These are phyloP conservation scores for Thalassiosira hispida DNA, from an alignment of 352 stramenopile genomes.

Conservation along the genomic window DNA sequence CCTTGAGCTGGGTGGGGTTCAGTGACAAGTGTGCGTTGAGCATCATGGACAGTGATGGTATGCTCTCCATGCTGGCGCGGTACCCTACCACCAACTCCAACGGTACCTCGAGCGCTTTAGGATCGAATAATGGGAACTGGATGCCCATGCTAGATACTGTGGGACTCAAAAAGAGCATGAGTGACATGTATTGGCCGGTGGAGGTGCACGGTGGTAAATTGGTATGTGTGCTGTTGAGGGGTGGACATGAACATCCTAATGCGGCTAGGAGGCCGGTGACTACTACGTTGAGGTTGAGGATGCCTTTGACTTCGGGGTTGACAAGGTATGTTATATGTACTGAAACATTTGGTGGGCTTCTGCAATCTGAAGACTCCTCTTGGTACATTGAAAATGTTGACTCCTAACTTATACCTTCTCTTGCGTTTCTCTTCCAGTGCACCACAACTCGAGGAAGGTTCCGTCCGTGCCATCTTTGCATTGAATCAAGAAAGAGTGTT, in stretches of 20 bases:
- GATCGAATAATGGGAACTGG: slow-evolving; percentile 70
- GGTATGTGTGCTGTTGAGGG: slow-evolving; percentile 78
- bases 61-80: slow-evolving; percentile 75
- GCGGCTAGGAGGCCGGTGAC: slow-evolving; percentile 70
- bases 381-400: slow-evolving; percentile 1
- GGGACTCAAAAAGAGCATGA: slow-evolving; percentile 70
- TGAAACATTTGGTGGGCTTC: not conserved
- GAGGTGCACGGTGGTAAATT: slow-evolving; percentile 78
- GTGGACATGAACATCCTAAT: slow-evolving; percentile 76
- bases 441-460: slow-evolving; percentile 73
- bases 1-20: slow-evolving; percentile 79
- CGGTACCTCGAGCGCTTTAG: not conserved
- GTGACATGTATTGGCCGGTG: slow-evolving; percentile 79
- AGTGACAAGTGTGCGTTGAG: slow-evolving; percentile 70
- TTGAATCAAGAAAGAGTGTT: slow-evolving; percentile 74
- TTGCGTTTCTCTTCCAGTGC: slow-evolving; percentile 19
- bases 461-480: slow-evolving; percentile 71
- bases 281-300: slow-evolving; percentile 65
- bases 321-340: slow-evolving; percentile 49
- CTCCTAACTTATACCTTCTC: no score
- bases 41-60: slow-evolving; percentile 78
- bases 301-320: slow-evolving; percentile 66
- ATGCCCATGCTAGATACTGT: slow-evolving; percentile 80
- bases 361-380: not conserved
- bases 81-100: not conserved